Evolutionary conservation across 257 asterid genomes (phyloP), one percentile per base, ranked within the genome.

Genomic region (Salvia miltiorrhiza): DNA sequence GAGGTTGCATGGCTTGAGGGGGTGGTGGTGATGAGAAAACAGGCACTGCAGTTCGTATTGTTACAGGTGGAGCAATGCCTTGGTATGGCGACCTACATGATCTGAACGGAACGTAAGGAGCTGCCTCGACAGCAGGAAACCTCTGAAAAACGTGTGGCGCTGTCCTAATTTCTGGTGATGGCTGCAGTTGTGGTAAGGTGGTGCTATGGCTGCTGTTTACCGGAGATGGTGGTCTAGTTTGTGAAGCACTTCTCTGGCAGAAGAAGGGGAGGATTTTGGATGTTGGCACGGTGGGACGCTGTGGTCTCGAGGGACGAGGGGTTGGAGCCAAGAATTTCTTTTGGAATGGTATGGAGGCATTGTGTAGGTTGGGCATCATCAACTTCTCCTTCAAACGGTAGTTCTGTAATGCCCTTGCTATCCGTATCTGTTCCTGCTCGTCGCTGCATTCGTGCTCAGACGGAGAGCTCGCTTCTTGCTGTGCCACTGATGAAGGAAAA

Each of bases 1-100:
- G 81, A 61, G 85, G 80, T 19, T 69, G 48, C 10, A 84, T 19
- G 12, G 68, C 71, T n/a, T n/a, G n/a, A n/a, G n/a, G n/a, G n/a
- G n/a, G n/a, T n/a, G n/a, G n/a, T n/a, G 89, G 88, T 2, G 93
- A 88, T 26, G 96, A 81, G 84, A 80, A 90, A 41, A 87, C 96
- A 0, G 95, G 95, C 63, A 90, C 82, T 0, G 89, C 68, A 9
- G 73, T 85, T 75, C 95, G 77, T 24, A 87, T 60, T 12, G 91
- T 83, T 11, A 90, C 93, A 0, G 92, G 88, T 14, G 90, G 93
- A 21, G 97, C 97, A 45, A 86, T 73, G 26, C 87, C 85, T 3
- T 54, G 81, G 73, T 73, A 80, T 35, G 81, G 76, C 20, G 84
- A 24, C 76, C 87, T 69, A 17, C 78, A 78, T 14, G 80, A 87